phyloP scores from a whole-genome alignment of 2,329 filamentous ascomycete genomes.

The Diaporthe humulicola region DNA sequence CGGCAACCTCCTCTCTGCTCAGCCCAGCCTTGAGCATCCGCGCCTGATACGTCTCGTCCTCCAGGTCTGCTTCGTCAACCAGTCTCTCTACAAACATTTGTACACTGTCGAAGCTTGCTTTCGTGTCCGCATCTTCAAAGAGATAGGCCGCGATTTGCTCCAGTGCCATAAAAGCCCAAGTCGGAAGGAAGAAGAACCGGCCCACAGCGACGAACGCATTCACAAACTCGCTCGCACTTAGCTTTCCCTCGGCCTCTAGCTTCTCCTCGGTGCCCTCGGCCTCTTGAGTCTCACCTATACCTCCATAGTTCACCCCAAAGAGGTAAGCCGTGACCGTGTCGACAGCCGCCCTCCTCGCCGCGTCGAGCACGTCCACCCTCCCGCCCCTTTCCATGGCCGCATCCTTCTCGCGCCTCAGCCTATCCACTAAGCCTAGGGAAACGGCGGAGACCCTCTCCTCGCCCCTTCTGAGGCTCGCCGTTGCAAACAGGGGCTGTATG shows the following conservation, averaged over 20 bases:
- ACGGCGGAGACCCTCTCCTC: constrained; percentile 53
- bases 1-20: constrained; percentile 56
- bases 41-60: constrained; percentile 60
- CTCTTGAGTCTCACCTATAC: not conserved
- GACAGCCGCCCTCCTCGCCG: constrained; percentile 63
- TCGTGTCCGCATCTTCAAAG: constrained; percentile 53
- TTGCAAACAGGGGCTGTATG: constrained; percentile 63
- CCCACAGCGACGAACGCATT: constrained; percentile 68
- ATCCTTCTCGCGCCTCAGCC: constrained; percentile 51
- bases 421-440: constrained; percentile 49
- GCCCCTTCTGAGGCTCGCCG: constrained; percentile 44
- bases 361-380: constrained; percentile 62
- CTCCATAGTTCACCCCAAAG: constrained; percentile 61
- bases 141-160: constrained; percentile 52
- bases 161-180: constrained; percentile 52
- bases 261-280: constrained; percentile 1
- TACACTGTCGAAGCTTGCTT: constrained; percentile 39
- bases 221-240: constrained; percentile 55
- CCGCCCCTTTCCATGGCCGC: constrained; percentile 38
- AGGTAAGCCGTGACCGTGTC: constrained; percentile 68
- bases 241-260: not conserved
- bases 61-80: constrained; percentile 50
- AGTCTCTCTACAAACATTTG: constrained; percentile 42
- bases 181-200: constrained; percentile 61
- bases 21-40: constrained; percentile 60